These are phyloP conservation scores for Pyrus betulifolia DNA, from an alignment of 306 rosid genomes.

Conservation along the genomic window DNA sequence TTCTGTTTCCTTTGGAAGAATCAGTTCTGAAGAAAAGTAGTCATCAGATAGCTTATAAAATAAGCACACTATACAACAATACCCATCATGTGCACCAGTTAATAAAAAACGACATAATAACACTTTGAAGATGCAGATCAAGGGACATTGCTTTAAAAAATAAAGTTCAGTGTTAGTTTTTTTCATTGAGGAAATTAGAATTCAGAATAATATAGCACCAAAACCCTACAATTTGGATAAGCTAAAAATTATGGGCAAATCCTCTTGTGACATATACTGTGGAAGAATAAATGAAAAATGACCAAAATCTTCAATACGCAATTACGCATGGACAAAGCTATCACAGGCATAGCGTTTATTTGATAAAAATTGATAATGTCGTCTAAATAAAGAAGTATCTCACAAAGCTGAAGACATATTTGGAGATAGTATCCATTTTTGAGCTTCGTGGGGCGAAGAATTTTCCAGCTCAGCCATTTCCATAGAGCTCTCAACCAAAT, in stretches of 20 bases:
- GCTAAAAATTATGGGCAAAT: not conserved
- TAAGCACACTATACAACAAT: not conserved
- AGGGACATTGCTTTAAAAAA: not conserved
- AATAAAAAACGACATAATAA: not conserved
- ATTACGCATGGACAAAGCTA: constrained; percentile 1
- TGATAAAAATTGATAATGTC: constrained; percentile 3
- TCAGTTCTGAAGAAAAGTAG: constrained; percentile 39
- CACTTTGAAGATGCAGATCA: not conserved
- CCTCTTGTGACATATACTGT: not conserved
- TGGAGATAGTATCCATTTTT: constrained; percentile 76
- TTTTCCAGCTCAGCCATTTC: constrained; percentile 99
- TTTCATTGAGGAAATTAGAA: not conserved
- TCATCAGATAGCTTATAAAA: not conserved
- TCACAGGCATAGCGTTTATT: constrained; percentile 8
- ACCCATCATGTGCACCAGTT: not conserved
- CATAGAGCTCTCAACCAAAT: constrained; percentile 72
- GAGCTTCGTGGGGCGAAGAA: constrained; percentile 81
- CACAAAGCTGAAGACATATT: constrained; percentile 49
- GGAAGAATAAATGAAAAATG: constrained; percentile 2
- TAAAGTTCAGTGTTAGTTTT: not conserved
- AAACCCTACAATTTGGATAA: not conserved
- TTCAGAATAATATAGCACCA: not conserved
- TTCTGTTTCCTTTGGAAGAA: constrained; percentile 47
- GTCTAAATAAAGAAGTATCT: constrained; percentile 12
- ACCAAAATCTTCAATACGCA: not conserved